These are phyloP conservation scores for Hypoxylon sp. DNA, from an alignment of 2,329 filamentous ascomycete genomes.

Conservation along the genomic window DNA sequence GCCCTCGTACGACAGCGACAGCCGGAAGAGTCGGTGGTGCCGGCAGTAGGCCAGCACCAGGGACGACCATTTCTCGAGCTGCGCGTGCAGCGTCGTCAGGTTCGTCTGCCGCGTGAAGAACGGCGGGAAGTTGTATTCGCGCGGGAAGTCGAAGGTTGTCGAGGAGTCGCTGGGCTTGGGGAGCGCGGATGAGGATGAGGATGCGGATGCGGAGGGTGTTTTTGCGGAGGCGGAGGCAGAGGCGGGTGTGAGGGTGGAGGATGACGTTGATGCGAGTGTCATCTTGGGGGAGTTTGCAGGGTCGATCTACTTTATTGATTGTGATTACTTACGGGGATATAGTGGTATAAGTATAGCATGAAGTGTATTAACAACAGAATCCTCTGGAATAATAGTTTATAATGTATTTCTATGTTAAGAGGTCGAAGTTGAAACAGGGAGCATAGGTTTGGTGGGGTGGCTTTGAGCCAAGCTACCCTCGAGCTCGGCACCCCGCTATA, in stretches of 20 bases:
- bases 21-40: slow-evolving; percentile 81
- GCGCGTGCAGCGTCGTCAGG: slow-evolving; percentile 78
- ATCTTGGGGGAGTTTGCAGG: neutral
- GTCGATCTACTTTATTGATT: neutral
- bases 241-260: slow-evolving; percentile 2
- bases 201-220: slow-evolving; percentile 20
- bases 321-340: neutral
- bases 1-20: slow-evolving; percentile 70
- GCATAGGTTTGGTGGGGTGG: slow-evolving; percentile 10
- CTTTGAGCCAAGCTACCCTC: slow-evolving; percentile 9
- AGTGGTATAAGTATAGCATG: neutral
- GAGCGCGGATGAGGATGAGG: slow-evolving; percentile 9
- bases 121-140: slow-evolving; percentile 82
- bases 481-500: slow-evolving; percentile 6
- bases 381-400: neutral
- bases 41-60: slow-evolving; percentile 89
- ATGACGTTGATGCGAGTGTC: neutral
- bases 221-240: neutral
- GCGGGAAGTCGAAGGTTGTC: slow-evolving; percentile 68
- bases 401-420: neutral
- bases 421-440: neutral
- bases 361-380: neutral
- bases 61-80: slow-evolving; percentile 87
- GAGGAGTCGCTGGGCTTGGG: slow-evolving; percentile 6
- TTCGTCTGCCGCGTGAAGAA: slow-evolving; percentile 89